Conservation (phyloP, 352 stramenopile genomes). For the Blastocystis sp. region DNA sequence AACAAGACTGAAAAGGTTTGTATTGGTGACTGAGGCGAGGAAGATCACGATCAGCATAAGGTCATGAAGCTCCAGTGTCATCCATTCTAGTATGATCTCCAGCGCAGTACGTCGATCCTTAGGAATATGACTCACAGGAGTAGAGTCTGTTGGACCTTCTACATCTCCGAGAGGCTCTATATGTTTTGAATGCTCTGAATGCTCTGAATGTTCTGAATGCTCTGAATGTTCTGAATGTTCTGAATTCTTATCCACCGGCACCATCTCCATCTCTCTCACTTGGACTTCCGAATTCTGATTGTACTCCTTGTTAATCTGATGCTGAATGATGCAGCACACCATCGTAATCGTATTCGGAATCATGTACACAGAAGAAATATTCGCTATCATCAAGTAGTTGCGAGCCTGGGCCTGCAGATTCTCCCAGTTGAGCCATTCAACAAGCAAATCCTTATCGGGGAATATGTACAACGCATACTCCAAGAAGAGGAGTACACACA, state of each 20-base stretch:
- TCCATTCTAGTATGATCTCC: background rate
- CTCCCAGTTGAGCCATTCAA: background rate
- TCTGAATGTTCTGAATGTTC: background rate
- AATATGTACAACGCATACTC: constrained; percentile 47
- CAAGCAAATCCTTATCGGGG: background rate
- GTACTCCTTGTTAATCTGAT: background rate
- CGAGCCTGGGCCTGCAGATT: background rate
- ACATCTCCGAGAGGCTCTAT: background rate
- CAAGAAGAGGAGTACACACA: constrained; percentile 16
- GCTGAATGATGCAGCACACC: constrained; percentile 29
- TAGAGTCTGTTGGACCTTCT: background rate
- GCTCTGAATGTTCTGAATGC: background rate
- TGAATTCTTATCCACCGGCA: background rate
- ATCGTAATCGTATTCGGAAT: constrained; percentile 51
- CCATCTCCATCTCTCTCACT: background rate
- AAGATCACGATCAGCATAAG: constrained; percentile 51
- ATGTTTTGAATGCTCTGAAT: background rate
- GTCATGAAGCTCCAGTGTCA: constrained; percentile 22
- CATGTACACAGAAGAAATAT: constrained; percentile 57
- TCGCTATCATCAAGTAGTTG: constrained; percentile 56
- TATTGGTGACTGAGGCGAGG: constrained; percentile 36
- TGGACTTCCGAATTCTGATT: background rate
- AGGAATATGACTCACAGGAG: background rate
- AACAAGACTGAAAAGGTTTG: constrained; percentile 9
- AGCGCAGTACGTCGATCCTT: background rate